Conservation (phyloP, 768 basidiomycete genomes). For the Ramaria rubella region DNA sequence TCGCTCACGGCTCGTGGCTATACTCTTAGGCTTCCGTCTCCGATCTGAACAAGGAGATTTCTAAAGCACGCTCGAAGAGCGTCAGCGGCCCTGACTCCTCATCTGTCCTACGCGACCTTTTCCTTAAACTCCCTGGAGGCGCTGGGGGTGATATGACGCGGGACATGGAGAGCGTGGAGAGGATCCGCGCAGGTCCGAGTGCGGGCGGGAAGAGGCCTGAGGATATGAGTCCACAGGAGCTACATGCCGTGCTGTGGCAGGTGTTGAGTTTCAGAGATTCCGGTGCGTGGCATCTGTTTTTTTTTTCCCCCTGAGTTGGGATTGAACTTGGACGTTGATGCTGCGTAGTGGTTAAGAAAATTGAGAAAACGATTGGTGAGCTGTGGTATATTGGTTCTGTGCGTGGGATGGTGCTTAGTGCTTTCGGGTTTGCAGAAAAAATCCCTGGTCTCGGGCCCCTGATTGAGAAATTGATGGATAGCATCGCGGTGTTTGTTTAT, state of each 20-base stretch:
- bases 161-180: slow-evolving; percentile 68
- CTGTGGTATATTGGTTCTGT: background rate
- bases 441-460: slow-evolving; percentile 73
- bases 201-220: slow-evolving; percentile 66
- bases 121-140: slow-evolving; percentile 59
- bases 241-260: slow-evolving; percentile 80
- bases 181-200: slow-evolving; percentile 50
- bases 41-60: slow-evolving; percentile 76
- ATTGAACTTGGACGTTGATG: background rate
- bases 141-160: slow-evolving; percentile 56
- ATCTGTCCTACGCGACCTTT: slow-evolving; percentile 47
- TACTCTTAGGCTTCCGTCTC: slow-evolving; percentile 64
- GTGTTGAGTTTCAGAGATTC: slow-evolving; percentile 81
- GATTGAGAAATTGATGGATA: slow-evolving; percentile 74
- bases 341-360: slow-evolving; percentile 61
- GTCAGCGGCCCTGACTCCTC: slow-evolving; percentile 26
- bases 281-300: slow-evolving; percentile 42
- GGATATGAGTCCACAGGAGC: slow-evolving; percentile 83
- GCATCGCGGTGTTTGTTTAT: slow-evolving; percentile 76
- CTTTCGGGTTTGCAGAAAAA: slow-evolving; percentile 47
- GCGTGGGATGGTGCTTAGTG: no score
- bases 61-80: slow-evolving; percentile 56
- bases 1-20: slow-evolving; percentile 9
- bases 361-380: slow-evolving; percentile 63
- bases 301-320: background rate